Evolutionary conservation across 2,329 filamentous ascomycete species (phyloP).

Genomic region (Davidsoniella australis): DNA sequence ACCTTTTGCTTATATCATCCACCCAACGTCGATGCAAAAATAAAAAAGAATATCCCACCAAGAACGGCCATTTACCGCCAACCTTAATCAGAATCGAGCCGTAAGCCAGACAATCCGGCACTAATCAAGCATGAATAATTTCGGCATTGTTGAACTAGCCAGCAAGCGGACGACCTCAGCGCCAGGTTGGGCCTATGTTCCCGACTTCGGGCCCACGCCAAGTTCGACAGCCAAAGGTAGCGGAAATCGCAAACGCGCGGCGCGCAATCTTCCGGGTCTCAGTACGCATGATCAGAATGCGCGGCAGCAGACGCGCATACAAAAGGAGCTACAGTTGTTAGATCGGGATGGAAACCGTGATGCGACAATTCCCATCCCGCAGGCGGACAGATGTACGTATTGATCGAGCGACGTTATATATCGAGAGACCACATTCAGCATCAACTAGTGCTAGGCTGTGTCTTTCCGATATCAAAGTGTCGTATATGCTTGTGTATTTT

Average conservation of each 20-base stretch:
- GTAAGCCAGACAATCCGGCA: background rate
- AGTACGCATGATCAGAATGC: conserved; percentile 52
- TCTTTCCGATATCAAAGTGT: background rate
- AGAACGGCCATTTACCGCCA: background rate
- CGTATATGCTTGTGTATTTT: too few relatives aligned
- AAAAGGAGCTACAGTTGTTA: conserved; percentile 66
- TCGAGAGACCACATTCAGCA: background rate
- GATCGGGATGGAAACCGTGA: conserved; percentile 66
- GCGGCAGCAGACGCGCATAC: conserved; percentile 66
- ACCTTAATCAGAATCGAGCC: background rate
- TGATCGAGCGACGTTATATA: background rate
- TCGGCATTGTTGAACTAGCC: conserved; percentile 70
- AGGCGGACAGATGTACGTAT: conserved; percentile 28
- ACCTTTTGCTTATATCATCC: background rate
- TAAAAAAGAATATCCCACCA: background rate
- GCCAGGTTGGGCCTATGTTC: conserved; percentile 85
- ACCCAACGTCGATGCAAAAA: background rate
- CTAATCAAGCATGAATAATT: conserved; percentile 37
- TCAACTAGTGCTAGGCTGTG: background rate
- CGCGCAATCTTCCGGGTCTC: conserved; percentile 35
- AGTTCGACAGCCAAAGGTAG: conserved; percentile 28
- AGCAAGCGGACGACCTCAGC: conserved; percentile 50
- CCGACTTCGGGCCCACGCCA: conserved; percentile 48
- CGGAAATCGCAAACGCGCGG: conserved; percentile 54
- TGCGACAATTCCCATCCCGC: conserved; percentile 50